Evolutionary conservation across 768 basidiomycete genomes (phyloP), one percentile per base, ranked within the genome.

Genomic region (Cystofilobasidium bisporidii): DNA sequence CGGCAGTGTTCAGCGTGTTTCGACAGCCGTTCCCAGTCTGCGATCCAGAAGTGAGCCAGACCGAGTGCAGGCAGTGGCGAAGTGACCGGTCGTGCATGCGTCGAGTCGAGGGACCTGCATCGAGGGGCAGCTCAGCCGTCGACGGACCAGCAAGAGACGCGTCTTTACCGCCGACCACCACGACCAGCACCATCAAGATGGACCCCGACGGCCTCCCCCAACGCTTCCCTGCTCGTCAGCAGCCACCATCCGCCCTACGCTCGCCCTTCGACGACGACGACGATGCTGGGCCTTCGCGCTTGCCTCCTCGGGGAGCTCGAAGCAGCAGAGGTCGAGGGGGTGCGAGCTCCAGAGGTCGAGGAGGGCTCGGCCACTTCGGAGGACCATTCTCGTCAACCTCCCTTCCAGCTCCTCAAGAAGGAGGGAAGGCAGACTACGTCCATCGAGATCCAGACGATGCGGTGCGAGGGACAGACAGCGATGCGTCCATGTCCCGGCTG

Each of bases 401-500:
- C 14, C 45, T 20, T 9, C 20, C 45, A 11, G 11, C 20, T 47
- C 45, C 11, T 22, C 45, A 5, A 12, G 11, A 47, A 6, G 45
- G 45, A 9, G 40, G 40, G 20, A 9, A 47, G 45, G 45, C 10
- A 22, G 11, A 20, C 5, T 18, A 20, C 11, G 11, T 18, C 5
- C 11, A 47, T 20, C 11, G 45, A 11, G 18, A n/a, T n/a, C 61
- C 67, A 18, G 76, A 76, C 56, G 74, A 76, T n/a, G 76, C 77
- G 1, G 74, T 78, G 22, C 63, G 76, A 53, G 71, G 69, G 3
- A 78, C 77, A 14, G 76, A 78, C 41, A 73, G 74, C 58, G 77
- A 78, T 69, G 77, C 77, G 10, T 72, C 77, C 17, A 71, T 73
- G 1, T 76, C 75, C 15, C 67, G 76, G n/a, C 69, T 77, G 77